Conservation (phyloP, 768 basidiomycete species). For the Suillus brevipes region DNA sequence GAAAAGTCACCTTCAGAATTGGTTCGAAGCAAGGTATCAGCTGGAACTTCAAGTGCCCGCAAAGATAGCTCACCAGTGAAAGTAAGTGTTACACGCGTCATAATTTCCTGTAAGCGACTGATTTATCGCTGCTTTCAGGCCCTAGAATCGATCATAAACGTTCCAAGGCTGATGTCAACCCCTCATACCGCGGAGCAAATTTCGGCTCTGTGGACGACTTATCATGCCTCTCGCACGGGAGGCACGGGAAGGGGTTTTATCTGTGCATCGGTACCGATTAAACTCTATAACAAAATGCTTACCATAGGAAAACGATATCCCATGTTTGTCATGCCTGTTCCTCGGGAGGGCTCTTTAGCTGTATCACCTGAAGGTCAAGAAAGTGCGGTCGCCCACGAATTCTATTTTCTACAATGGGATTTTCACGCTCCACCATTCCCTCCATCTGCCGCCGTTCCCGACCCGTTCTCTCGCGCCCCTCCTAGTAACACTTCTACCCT, state of each 20-base stretch:
- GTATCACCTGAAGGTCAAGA: constrained; percentile 36
- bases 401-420: constrained; percentile 88
- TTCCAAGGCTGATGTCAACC: constrained; percentile 62
- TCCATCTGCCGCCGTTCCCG: constrained; percentile 45
- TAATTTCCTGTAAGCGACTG: neutral
- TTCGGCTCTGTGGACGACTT: constrained; percentile 83
- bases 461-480: constrained; percentile 43
- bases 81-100: constrained; percentile 35
- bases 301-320: constrained; percentile 64
- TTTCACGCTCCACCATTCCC: constrained; percentile 72
- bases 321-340: constrained; percentile 80
- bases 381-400: constrained; percentile 57
- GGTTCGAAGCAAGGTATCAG: constrained; percentile 7
- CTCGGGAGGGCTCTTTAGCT: constrained; percentile 41
- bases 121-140: constrained; percentile 49
- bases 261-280: constrained; percentile 77
- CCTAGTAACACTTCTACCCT: constrained; percentile 33
- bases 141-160: constrained; percentile 76
- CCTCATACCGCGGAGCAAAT: constrained; percentile 76
- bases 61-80: constrained; percentile 71
- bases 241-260: constrained; percentile 84
- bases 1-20: constrained; percentile 12
- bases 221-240: constrained; percentile 78
- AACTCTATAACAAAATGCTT: constrained; percentile 72
- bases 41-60: constrained; percentile 29